Evolutionary conservation across 495 filamentous ascomycete species (phyloP), one percentile per base, ranked within the genome.

Genomic region (Penicillium argentinense): DNA sequence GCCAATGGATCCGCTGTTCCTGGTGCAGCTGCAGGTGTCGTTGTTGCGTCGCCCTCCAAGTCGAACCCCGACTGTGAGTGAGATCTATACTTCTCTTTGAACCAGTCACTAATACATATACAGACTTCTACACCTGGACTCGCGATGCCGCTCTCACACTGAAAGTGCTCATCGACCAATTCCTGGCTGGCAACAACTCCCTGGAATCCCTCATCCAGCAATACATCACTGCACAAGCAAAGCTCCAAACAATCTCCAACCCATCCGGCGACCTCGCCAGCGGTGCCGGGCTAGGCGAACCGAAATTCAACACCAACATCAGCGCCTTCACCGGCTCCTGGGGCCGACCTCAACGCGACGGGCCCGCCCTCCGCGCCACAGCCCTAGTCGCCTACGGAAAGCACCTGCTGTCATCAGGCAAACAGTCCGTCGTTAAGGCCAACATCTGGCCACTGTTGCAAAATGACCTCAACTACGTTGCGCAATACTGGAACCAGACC

Each of bases 341-440:
- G 83, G 83, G 82, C 29, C 66, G 81, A 16, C 82, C 82, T 12
- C 83, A 86, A 56, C 71, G 76, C 18, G 83, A 85, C 51, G 81
- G 83, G 6, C 81, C 83, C 41, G 62, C 71, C 11, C 45, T 72
- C 18, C 64, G 69, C 28, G 71, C 68, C 11, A 66, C 66, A 8
- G 60, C 71, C 0, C 49, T 75, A 6, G 68, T 73, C 25, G 54
- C 63, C 1, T 72, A 71, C 24, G 62, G 69, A 4, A 64, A 64
- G 33, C 40, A 56, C n/a, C 43, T 68, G 18, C 17, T 67, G 14
- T 19, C 51, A 13, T 51, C 79, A 50, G 76, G 76, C 7, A 70
- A 78, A 49, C 54, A 56, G 8, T 39, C 54, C 3, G 59, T 57
- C 13, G 74, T 67, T 2, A 60, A 64, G 26, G 52, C 52, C 7